Evolutionary conservation across 352 stramenopile genomes (phyloP).

Genomic region (Phytophthora cactorum): DNA sequence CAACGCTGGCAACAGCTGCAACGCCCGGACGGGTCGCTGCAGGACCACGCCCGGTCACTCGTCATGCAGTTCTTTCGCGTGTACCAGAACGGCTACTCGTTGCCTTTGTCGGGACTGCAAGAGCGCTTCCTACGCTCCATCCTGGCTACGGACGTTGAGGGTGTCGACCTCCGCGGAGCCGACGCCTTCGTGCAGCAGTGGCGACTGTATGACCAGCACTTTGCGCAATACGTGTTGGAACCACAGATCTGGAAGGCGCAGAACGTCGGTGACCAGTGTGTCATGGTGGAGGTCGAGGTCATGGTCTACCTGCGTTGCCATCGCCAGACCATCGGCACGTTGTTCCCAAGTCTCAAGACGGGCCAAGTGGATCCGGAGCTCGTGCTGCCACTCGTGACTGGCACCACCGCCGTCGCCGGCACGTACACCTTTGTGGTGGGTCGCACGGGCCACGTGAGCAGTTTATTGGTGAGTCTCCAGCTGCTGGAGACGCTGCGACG

Average conservation of each 20-base stretch:
- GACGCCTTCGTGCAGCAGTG: conserved; percentile 43
- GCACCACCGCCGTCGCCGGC: conserved; percentile 23
- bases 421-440: conserved; percentile 41
- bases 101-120: conserved; percentile 15
- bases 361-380: conserved; percentile 17
- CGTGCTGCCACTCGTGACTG: conserved; percentile 28
- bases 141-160: conserved; percentile 32
- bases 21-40: conserved; percentile 15
- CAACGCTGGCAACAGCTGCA: conserved; percentile 23
- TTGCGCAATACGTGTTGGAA: conserved; percentile 28
- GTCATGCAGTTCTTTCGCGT: conserved; percentile 39
- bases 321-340: conserved; percentile 24
- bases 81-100: conserved; percentile 41
- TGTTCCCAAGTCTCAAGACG: conserved; percentile 41
- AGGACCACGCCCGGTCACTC: conserved; percentile 26
- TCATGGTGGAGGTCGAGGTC: conserved; percentile 37
- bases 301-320: conserved; percentile 43
- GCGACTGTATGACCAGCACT: conserved; percentile 34
- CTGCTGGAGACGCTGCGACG: conserved; percentile 40
- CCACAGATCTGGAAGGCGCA: conserved; percentile 34
- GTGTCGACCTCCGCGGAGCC: conserved; percentile 17
- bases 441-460: conserved; percentile 29
- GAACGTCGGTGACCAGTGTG: conserved; percentile 22
- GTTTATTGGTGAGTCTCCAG: conserved; percentile 33
- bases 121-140: conserved; percentile 39